A percentile compares a stretch with the other conserved stretches of the same genome.
These are phyloP conservation scores for Colletotrichum tanaceti DNA, from an alignment of 2,329 filamentous ascomycete species.

Conservation along the genomic window DNA sequence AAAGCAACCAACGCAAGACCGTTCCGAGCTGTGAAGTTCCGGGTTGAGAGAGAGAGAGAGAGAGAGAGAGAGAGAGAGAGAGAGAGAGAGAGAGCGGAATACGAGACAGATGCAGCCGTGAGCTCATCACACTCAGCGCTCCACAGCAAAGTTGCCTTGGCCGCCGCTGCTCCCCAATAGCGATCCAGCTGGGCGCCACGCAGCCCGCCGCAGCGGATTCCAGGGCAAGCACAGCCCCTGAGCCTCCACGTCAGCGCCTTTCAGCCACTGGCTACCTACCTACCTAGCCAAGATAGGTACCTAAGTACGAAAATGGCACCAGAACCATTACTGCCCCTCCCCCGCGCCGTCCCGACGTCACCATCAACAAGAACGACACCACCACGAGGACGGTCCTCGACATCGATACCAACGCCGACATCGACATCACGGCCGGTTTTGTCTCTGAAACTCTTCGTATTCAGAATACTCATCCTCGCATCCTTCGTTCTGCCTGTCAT, in stretches of 20 bases:
- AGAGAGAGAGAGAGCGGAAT: neutral
- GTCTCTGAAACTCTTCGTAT: neutral
- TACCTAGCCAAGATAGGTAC: too few relatives aligned
- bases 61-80: neutral
- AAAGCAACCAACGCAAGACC: too few relatives aligned
- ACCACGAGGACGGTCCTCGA: conserved; percentile 1
- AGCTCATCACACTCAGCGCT: conserved; percentile 14
- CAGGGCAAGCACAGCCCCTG: conserved; percentile 31
- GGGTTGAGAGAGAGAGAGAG: neutral
- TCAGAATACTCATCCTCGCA: neutral
- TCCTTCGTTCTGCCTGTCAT: conserved; percentile 26
- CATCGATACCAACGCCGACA: neutral
- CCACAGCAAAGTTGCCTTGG: conserved; percentile 25
- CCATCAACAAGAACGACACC: neutral
- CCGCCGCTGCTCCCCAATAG: conserved; percentile 24
- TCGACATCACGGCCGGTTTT: conserved; percentile 6
- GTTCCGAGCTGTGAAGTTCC: neutral
- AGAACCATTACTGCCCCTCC: conserved; percentile 9
- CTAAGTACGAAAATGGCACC: conserved; percentile 1
- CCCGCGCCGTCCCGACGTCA: conserved; percentile 17
- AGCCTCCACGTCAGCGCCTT: conserved; percentile 26
- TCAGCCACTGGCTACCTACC: conserved; percentile 4
- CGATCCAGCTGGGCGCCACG: conserved; percentile 23
- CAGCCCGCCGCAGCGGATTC: conserved; percentile 31
- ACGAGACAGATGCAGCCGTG: conserved; percentile 8